Evolutionary conservation across 257 asterid species (phyloP).

Genomic region (Thymus quinquecostatus): DNA sequence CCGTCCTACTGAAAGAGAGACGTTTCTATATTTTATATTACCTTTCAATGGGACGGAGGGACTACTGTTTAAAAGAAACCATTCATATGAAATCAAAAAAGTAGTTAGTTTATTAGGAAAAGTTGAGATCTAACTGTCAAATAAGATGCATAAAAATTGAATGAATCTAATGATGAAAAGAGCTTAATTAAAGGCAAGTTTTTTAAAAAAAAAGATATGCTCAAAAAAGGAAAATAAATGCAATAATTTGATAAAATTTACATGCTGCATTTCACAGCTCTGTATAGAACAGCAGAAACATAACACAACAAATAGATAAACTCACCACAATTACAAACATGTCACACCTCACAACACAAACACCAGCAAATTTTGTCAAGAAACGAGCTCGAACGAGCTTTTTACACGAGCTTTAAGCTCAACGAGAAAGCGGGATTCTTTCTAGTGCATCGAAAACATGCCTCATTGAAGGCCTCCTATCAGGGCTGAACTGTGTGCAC

Average conservation of each 20-base stretch:
- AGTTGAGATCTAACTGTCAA: slow-evolving; percentile 7
- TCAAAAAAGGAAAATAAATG: background rate
- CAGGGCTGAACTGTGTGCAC: slow-evolving; percentile 71
- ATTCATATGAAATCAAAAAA: too few species aligned
- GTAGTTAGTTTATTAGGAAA: background rate
- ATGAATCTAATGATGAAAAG: background rate
- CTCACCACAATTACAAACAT: slow-evolving; percentile 3
- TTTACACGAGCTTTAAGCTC: slow-evolving; percentile 4
- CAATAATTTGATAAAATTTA: slow-evolving; percentile 19
- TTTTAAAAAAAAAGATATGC: too few species aligned
- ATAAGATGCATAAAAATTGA: slow-evolving; percentile 10
- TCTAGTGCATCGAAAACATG: slow-evolving; percentile 63
- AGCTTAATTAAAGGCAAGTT: too few species aligned
- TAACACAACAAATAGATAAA: slow-evolving; percentile 5
- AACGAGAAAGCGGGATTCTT: slow-evolving; percentile 37
- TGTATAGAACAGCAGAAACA: slow-evolving; percentile 13
- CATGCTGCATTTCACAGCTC: background rate
- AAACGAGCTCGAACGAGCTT: slow-evolving; percentile 9
- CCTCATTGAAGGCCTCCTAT: slow-evolving; percentile 82
- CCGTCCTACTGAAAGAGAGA: too few species aligned
- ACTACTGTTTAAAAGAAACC: too few species aligned
- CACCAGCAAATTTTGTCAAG: background rate
- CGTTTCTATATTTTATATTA: too few species aligned
- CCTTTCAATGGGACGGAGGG: too few species aligned
- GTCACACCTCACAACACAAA: background rate